Conservation (phyloP, 116 monocot genomes). For the Zostera marina region DNA sequence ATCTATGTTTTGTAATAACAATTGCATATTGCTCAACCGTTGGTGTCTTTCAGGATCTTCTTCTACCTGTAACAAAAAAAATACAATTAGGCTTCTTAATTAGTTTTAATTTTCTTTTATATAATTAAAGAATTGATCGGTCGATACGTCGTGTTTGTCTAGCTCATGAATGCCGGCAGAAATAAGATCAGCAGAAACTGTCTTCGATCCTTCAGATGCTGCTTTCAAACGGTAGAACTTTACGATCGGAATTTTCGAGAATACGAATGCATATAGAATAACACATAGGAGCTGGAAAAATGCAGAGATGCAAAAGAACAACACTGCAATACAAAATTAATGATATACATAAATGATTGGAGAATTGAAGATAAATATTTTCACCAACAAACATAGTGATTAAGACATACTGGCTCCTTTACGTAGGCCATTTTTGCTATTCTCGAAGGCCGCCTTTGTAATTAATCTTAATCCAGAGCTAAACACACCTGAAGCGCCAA, state of each 20-base stretch:
- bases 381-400: no score
- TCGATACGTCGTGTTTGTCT: not conserved
- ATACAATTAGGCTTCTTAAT: not conserved
- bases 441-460: constrained; percentile 59
- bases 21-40: constrained; percentile 13
- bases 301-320: constrained; percentile 19
- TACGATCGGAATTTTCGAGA: constrained; percentile 24
- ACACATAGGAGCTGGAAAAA: constrained; percentile 21
- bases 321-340: constrained; percentile 6
- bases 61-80: constrained; percentile 1
- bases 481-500: constrained; percentile 36
- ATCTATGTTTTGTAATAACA: constrained; percentile 15
- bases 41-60: constrained; percentile 1
- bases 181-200: constrained; percentile 19
- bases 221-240: constrained; percentile 23
- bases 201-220: constrained; percentile 26
- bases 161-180: constrained; percentile 13
- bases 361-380: not conserved
- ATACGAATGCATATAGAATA: constrained; percentile 26
- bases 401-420: constrained; percentile 57
- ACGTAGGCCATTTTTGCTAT: constrained; percentile 41
- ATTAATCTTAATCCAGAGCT: constrained; percentile 41
- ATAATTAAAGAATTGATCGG: not conserved
- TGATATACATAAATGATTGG: not conserved
- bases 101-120: no score